Evolutionary conservation across 2,329 filamentous ascomycete species (phyloP), one percentile per base, ranked within the genome.

Genomic region (Purpureocillium lavendulum): DNA sequence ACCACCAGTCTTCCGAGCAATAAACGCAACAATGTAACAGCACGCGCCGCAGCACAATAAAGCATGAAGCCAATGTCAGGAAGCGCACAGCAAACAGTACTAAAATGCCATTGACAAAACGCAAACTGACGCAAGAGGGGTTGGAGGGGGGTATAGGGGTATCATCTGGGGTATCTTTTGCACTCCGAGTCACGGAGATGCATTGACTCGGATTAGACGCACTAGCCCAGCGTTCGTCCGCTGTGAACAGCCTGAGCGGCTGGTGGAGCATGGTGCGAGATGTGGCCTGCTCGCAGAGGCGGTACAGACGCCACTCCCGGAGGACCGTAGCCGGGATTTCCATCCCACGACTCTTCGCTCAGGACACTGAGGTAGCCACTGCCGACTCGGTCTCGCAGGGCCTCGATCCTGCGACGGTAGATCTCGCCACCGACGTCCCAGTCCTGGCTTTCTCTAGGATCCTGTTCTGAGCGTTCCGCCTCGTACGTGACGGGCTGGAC

Each of bases 381-480:
- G 26, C 89, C 89, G 48, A 95, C 82, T 53, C 90, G 87, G 53
- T 83, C 83, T 45, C 88, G 82, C 39, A 96, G 66, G 3, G 84
- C 80, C 60, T 95, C 88, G 40, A 97, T 83, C 60, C 92, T 92
- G 58, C 85, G 85, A 41, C 84, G 80, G 61, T 95, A 97, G 7
- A 86, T 68, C 53, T 92, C 86, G 39, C 84, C 83, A 42, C 77
- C 76, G 33, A 77, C 65, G 43, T 80, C 78, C 75, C 81, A 86
- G 42, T 83, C 73, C 34, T 70, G 65, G 4, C 64, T 48, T 11
- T 67, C 64, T 18, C 57, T 59, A 46, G 28, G 35, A 21, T 35
- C 39, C 21, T 12, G 29, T 7, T 37, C 36, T 16, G 30, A 24
- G 4, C 16, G n/a, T 12, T 36, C 11, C 7, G 29, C 28, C 32